Base-by-base conservation (phyloP, 2,329 filamentous ascomycete species). In the Clarireedia paspali region DNA sequence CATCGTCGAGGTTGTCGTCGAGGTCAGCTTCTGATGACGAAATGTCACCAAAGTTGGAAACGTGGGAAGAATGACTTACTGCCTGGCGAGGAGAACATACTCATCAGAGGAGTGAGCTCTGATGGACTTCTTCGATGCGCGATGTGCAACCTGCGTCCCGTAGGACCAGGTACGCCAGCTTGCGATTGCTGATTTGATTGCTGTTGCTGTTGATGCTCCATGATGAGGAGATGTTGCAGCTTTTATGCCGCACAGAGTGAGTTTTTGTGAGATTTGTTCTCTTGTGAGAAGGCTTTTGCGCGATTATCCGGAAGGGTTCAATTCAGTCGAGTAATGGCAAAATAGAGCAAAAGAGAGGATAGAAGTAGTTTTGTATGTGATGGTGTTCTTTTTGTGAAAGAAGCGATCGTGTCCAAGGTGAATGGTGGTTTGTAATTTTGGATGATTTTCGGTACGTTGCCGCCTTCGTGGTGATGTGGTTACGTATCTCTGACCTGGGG, bases 91-190 rank as follows among this genome's bases (percentile, higher is more conserved):
- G 63, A 66, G 73, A 82, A 90, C 89, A 84, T 89, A 90, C 91
- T 95, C 89, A 97, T 95, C 74, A 97, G 78, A 63, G 92, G 94
- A 58, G 92, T 97, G 74, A 97, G 80, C 80, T 97, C 94, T 65
- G 94, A 97, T 63, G 92, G 94, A 76, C 91, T 96, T 74, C 92
- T 87, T 71, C 92, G 88, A 78, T 97, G 92, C 69, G 92, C 92
- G 75, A 97, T 96, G 77, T 97, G 91, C 72, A 97, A 83, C 72
- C 91, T 87, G 71, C 92, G 91, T 70, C 91, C 91, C 71, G 86
- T 76, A 68, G 89, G 89, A 66, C 90, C 91, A 71, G 77, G 77
- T 59, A 84, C 80, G 68, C 81, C 81, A 69, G 78, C 78, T 66
- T 75, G 70, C 59, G 73, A 67, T 63, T 72, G 72, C 67, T 81